Conservation (phyloP, 1,284 basidiomycete genomes). For the Vanrija pseudolonga region DNA sequence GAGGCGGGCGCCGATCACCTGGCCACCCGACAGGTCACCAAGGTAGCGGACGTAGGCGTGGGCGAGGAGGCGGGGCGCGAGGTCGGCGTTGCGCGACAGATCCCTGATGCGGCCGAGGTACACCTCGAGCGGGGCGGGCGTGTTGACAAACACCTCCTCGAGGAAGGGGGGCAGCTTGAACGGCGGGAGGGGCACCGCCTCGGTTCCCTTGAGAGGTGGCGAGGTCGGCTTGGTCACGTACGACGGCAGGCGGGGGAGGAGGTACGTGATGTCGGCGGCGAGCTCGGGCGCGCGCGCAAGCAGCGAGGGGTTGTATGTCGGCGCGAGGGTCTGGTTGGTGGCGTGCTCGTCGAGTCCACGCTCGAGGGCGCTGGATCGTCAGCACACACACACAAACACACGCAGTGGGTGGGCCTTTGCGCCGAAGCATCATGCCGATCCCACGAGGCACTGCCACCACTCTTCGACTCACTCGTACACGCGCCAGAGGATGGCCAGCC, state of each 20-base stretch:
- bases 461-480: constrained; percentile 64
- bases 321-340: constrained; percentile 60
- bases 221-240: background rate
- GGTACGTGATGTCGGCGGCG: constrained; percentile 63
- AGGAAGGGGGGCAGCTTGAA: constrained; percentile 52
- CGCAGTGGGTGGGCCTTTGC: too few species aligned
- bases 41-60: constrained; percentile 81
- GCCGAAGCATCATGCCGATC: background rate
- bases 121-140: constrained; percentile 55
- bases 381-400: background rate
- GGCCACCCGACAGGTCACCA: constrained; percentile 79
- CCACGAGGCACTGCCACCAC: constrained; percentile 2
- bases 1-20: constrained; percentile 63
- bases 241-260: constrained; percentile 52
- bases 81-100: constrained; percentile 51
- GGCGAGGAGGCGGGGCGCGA: constrained; percentile 62
- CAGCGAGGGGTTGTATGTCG: constrained; percentile 67
- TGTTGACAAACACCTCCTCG: constrained; percentile 42
- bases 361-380: constrained; percentile 58
- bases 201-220: constrained; percentile 1
- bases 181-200: constrained; percentile 56
- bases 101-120: constrained; percentile 58
- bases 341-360: constrained; percentile 62
- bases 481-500: constrained; percentile 71
- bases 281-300: constrained; percentile 61